Percentiles rank a stretch among this genome's conserved stretches.
These are phyloP conservation scores for Cordyceps cicadae DNA, from an alignment of 2,329 filamentous ascomycete genomes.

Conservation along the genomic window DNA sequence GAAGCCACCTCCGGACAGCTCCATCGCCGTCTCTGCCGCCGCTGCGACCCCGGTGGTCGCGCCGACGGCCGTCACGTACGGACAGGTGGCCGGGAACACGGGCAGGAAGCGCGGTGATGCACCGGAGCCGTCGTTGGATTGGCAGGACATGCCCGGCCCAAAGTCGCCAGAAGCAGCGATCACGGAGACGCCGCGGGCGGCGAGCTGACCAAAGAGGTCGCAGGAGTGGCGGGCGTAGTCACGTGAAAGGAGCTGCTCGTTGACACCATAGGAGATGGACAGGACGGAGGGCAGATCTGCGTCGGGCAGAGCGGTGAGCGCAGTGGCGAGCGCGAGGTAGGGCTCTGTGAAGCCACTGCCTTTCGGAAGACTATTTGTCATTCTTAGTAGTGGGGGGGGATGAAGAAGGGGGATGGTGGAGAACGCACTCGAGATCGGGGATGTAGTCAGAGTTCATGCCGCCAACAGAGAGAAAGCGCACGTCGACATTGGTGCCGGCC, in stretches of 20 bases:
- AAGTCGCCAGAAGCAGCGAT: conserved; percentile 56
- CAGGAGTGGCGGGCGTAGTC: conserved; percentile 45
- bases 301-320: conserved; percentile 47
- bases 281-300: conserved; percentile 53
- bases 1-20: conserved; percentile 46
- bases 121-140: conserved; percentile 28
- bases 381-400: background rate
- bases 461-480: conserved; percentile 25
- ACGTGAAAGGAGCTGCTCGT: conserved; percentile 54
- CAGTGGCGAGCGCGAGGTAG: conserved; percentile 55
- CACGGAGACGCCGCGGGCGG: conserved; percentile 58
- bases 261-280: conserved; percentile 62
- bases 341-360: conserved; percentile 46
- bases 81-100: conserved; percentile 35
- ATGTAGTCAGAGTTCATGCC: conserved; percentile 24
- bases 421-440: conserved; percentile 28
- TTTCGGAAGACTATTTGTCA: conserved; percentile 11
- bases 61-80: conserved; percentile 56
- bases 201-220: conserved; percentile 55
- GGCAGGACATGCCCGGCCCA: conserved; percentile 29
- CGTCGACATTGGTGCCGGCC: conserved; percentile 25
- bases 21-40: conserved; percentile 42
- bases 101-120: conserved; percentile 26
- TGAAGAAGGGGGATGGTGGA: background rate
- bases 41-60: conserved; percentile 37